A percentile compares a stretch with the other conserved stretches of the same genome.
phyloP scores from a whole-genome alignment of 768 basidiomycete genomes.

The Trametes villosa region DNA sequence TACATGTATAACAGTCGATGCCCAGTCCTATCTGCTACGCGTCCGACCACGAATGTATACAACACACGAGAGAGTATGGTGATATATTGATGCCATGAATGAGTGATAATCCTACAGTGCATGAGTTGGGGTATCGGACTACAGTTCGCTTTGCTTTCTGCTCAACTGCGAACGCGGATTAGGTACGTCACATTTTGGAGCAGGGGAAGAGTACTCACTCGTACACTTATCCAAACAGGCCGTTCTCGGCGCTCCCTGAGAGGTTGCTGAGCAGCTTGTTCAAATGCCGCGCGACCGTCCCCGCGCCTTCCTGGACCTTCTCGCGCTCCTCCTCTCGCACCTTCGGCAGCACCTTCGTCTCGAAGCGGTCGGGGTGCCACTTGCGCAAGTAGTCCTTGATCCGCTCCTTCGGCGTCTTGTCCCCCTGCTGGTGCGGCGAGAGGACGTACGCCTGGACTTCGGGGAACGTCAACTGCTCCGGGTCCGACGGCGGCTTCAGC shows the following conservation, averaged over 20 bases:
- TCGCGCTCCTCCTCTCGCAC: conserved; percentile 67
- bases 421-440: conserved; percentile 58
- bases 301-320: conserved; percentile 73
- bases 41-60: conserved; percentile 20
- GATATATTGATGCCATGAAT: conserved; percentile 18
- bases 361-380: conserved; percentile 88
- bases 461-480: conserved; percentile 63
- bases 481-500: conserved; percentile 55
- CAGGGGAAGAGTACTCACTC: conserved; percentile 12
- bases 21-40: conserved; percentile 20
- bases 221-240: conserved; percentile 38
- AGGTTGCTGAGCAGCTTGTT: conserved; percentile 59
- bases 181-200: not conserved
- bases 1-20: conserved; percentile 16
- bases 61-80: conserved; percentile 7
- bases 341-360: conserved; percentile 66
- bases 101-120: conserved; percentile 25
- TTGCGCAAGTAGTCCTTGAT: conserved; percentile 73
- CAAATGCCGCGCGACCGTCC: conserved; percentile 68
- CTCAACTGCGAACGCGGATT: conserved; percentile 6
- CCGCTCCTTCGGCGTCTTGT: conserved; percentile 65
- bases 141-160: conserved; percentile 19
- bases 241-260: conserved; percentile 32
- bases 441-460: conserved; percentile 66
- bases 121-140: conserved; percentile 28